Base-by-base conservation (phyloP, 2,329 filamentous ascomycete species). In the Furcasterigmium sp. region DNA sequence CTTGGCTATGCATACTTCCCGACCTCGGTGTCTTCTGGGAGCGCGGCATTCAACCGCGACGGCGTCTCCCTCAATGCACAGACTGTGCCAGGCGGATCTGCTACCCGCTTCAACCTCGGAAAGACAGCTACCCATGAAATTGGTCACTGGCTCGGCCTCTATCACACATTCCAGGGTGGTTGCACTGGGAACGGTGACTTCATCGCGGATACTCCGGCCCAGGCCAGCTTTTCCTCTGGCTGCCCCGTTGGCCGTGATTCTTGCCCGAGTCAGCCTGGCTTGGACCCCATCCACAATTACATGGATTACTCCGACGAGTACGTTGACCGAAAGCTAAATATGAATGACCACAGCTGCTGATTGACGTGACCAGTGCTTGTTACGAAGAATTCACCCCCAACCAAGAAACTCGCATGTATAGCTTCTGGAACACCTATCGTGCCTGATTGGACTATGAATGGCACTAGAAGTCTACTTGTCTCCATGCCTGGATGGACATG, bases 111-210 rank as follows among this genome's bases (percentile, higher is more conserved):
- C 48, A 56, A 62, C 52, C 51, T 56, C 17, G 60, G 62, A 15
- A 57, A 56, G 50, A 58, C 59, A 4, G 51, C 48, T 21, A 54
- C 52, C 30, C 69, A 73, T 57, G 70, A 74, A 56, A 56, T 68
- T 34, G 70, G 70, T 14, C 70, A 74, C 59, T 74, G 70, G 70
- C 55, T 73, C 42, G 69, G 69, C 40, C 62, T 75, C 20, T 62
- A 60, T 51, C 70, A 75, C 56, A 71, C 69, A 36, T 74, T 74
- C 55, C 53, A 71, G 46, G 69, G 65, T 32, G 67, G 64, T 46
- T 64, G 64, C 51, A 50, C n/a, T 13, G 54, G 58, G 6, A 46
- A 39, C 38, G 68, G 66, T 30, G 70, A 73, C 51, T 54, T 48
- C 26, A 54, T 72, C 17, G 50, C 54, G 42, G 69, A 72, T 44